Conservation (phyloP, 169 alveolate genomes). For the Eimeria necatrix region DNA sequence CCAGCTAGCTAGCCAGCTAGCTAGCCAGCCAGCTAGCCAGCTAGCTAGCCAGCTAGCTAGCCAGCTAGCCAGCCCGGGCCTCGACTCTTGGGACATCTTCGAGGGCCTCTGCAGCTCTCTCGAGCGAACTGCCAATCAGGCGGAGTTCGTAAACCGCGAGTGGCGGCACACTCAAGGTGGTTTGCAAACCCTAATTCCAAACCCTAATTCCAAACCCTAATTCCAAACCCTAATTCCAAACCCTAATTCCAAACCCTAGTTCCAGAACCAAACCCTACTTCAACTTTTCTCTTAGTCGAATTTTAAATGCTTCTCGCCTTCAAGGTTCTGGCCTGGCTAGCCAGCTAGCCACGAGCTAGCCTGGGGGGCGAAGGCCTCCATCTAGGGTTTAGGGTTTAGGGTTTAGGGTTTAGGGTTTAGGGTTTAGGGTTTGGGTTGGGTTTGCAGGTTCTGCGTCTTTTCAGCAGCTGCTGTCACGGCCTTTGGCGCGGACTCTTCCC, state of each 20-base stretch:
- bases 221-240: constrained; percentile 19
- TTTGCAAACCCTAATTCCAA: background rate
- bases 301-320: too few relatives aligned
- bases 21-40: too few relatives aligned
- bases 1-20: too few relatives aligned
- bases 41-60: constrained; percentile 65
- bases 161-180: constrained; percentile 14
- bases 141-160: constrained; percentile 10
- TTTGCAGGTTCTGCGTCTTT: constrained; percentile 8
- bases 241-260: background rate
- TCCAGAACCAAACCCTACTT: background rate
- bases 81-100: constrained; percentile 14
- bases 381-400: constrained; percentile 31
- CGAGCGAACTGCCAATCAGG: background rate
- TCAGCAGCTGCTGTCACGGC: constrained; percentile 6
- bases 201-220: constrained; percentile 27
- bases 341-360: background rate
- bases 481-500: constrained; percentile 19
- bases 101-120: constrained; percentile 26
- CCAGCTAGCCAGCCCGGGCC: background rate
- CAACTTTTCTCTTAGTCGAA: too few relatives aligned
- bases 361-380: background rate
- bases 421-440: background rate
- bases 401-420: constrained; percentile 35
- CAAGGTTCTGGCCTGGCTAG: too few relatives aligned